phyloP scores from a whole-genome alignment of 2,329 filamentous ascomycete species.

The Alternaria brassicicola region DNA sequence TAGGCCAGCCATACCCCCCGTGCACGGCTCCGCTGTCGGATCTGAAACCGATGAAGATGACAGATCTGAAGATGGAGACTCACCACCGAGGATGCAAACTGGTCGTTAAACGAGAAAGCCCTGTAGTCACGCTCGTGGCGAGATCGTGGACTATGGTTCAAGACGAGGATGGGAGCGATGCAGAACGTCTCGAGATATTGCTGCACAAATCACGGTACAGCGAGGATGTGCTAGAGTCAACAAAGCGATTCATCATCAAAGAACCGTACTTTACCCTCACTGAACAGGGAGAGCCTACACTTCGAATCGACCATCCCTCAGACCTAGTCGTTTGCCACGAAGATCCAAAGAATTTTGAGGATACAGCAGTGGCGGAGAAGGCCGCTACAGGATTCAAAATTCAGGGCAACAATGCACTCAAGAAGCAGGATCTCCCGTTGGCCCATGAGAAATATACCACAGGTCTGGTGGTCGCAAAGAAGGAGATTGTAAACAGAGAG shows the following conservation, averaged over 20 bases:
- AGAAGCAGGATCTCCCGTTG: slow-evolving; percentile 48
- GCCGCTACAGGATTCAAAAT: slow-evolving; percentile 37
- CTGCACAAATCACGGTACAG: slow-evolving; percentile 36
- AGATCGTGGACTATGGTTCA: slow-evolving; percentile 43
- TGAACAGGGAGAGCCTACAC: slow-evolving; percentile 49
- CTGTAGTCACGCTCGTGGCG: slow-evolving; percentile 38
- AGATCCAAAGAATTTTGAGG: slow-evolving; percentile 32
- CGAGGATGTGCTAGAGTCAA: slow-evolving; percentile 44
- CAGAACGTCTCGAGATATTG: slow-evolving; percentile 36
- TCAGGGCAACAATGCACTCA: slow-evolving; percentile 44
- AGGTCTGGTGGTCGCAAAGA: slow-evolving; percentile 32
- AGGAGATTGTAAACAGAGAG: slow-evolving; percentile 15
- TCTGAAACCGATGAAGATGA: slow-evolving; percentile 38
- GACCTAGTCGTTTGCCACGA: slow-evolving; percentile 54
- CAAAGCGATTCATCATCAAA: slow-evolving; percentile 56
- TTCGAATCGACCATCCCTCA: slow-evolving; percentile 61
- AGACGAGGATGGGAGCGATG: slow-evolving; percentile 48
- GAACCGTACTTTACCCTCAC: slow-evolving; percentile 60
- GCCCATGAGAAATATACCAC: slow-evolving; percentile 43
- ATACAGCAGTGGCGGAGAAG: slow-evolving; percentile 43
- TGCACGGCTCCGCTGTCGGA: slow-evolving; percentile 22
- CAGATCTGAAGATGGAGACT: slow-evolving; percentile 47
- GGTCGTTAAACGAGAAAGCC: slow-evolving; percentile 42
- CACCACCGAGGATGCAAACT: slow-evolving; percentile 51
- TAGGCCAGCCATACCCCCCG: slow-evolving; percentile 35